Conservation (phyloP, 208 protist genomes). For the Trypanosoma caninum region DNA sequence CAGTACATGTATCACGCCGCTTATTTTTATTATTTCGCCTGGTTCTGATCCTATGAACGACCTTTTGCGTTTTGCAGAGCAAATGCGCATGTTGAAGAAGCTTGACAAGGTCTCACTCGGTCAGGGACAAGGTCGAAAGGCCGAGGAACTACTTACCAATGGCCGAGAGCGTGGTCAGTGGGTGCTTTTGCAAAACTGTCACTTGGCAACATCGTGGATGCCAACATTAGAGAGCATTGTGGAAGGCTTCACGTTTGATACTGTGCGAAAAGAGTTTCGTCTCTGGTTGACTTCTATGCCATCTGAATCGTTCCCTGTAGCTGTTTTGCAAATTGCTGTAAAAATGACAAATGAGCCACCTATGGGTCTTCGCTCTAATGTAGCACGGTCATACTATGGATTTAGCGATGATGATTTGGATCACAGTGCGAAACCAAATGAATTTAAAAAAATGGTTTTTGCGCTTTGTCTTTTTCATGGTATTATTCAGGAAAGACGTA, state of each 20-base stretch:
- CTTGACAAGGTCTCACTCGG: conserved; percentile 95
- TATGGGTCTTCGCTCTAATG: conserved; percentile 95
- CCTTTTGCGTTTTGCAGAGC: conserved; percentile 94
- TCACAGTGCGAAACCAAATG: conserved; percentile 68
- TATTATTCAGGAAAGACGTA: conserved; percentile 92
- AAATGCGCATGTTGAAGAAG: conserved; percentile 93
- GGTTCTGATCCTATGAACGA: conserved; percentile 96
- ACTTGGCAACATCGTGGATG: conserved; percentile 95
- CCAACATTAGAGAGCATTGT: conserved; percentile 92
- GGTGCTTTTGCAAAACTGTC: conserved; percentile 98
- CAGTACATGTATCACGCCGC: conserved; percentile 89
- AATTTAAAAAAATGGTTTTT: conserved; percentile 93
- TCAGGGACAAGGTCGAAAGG: conserved; percentile 94
- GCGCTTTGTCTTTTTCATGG: conserved; percentile 94
- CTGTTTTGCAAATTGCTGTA: conserved; percentile 96
- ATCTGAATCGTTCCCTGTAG: conserved; percentile 94
- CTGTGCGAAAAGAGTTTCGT: conserved; percentile 96
- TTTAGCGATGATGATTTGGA: conserved; percentile 90
- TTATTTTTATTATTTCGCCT: conserved; percentile 97
- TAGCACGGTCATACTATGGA: conserved; percentile 92
- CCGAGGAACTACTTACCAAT: conserved; percentile 88
- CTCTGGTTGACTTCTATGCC: conserved; percentile 99
- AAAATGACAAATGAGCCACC: conserved; percentile 99
- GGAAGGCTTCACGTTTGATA: conserved; percentile 91
- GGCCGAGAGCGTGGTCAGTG: conserved; percentile 90